Percentiles rank a stretch among this genome's conserved stretches.
phyloP scores from a whole-genome alignment of 1,139 yeast genomes.

The Candida sp. region DNA sequence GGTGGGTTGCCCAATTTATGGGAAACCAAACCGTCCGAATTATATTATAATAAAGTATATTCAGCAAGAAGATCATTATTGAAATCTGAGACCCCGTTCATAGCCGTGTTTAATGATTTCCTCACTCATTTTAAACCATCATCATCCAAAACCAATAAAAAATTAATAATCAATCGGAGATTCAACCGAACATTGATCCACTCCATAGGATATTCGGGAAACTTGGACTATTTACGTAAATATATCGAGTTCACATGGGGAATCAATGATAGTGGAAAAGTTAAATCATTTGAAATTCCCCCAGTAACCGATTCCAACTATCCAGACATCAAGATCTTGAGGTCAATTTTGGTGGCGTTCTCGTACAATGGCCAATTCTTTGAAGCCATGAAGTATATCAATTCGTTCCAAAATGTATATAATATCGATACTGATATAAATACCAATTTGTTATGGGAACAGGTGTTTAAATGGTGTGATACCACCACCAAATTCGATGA shows the following conservation, averaged over 20 bases:
- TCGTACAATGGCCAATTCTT: constrained; percentile 29
- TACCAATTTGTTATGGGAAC: constrained; percentile 33
- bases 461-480: constrained; percentile 36
- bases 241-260: constrained; percentile 33
- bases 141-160: constrained; percentile 6
- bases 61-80: constrained; percentile 17
- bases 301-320: constrained; percentile 16
- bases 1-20: constrained; percentile 35
- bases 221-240: constrained; percentile 20
- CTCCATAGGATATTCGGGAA: constrained; percentile 30
- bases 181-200: constrained; percentile 26
- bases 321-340: constrained; percentile 24
- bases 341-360: constrained; percentile 28
- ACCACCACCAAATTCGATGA: constrained; percentile 24
- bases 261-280: constrained; percentile 19
- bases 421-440: constrained; percentile 17
- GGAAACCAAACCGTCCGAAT: constrained; percentile 20
- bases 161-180: constrained; percentile 16
- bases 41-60: constrained; percentile 13
- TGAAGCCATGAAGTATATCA: constrained; percentile 31
- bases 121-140: constrained; percentile 5
- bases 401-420: constrained; percentile 32
- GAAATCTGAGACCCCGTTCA: constrained; percentile 16
- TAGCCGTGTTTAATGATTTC: constrained; percentile 21
- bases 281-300: constrained; percentile 5